Evolutionary conservation across 441 rosid species (phyloP).

Genomic region (Erodium moschatum): DNA sequence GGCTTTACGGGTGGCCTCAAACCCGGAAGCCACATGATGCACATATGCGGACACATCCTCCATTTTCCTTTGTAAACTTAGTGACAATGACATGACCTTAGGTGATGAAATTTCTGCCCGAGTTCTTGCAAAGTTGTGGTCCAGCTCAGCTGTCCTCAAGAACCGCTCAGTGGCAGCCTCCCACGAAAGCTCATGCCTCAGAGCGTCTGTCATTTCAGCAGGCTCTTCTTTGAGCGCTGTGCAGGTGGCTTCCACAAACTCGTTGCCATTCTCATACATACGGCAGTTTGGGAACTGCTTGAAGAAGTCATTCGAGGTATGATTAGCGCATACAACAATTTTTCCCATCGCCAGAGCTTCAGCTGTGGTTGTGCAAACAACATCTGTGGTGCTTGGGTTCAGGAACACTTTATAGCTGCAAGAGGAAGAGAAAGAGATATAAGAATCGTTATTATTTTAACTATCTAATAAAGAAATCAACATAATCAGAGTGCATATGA

Average conservation of each 20-base stretch:
- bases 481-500: not conserved
- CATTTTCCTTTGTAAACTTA: slow-evolving; percentile 35
- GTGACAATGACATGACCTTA: slow-evolving; percentile 45
- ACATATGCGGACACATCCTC: slow-evolving; percentile 72
- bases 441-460: not conserved
- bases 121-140: slow-evolving; percentile 17
- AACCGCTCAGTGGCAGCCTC: slow-evolving; percentile 87
- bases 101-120: slow-evolving; percentile 20
- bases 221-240: slow-evolving; percentile 70
- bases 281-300: slow-evolving; percentile 83
- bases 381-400: slow-evolving; percentile 96
- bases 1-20: slow-evolving; percentile 56
- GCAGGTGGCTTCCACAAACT: slow-evolving; percentile 44
- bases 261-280: slow-evolving; percentile 37
- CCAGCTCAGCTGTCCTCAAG: slow-evolving; percentile 47
- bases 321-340: slow-evolving; percentile 69
- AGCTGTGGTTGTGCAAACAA: slow-evolving; percentile 91
- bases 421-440: slow-evolving; percentile 12
- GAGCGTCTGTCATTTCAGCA: slow-evolving; percentile 43
- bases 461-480: too few species aligned
- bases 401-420: slow-evolving; percentile 81
- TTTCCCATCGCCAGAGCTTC: slow-evolving; percentile 99
- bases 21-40: slow-evolving; percentile 63
- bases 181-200: slow-evolving; percentile 73
- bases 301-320: slow-evolving; percentile 81